Evolutionary conservation across 306 rosid genomes (phyloP), one percentile per base, ranked within the genome.

Genomic region (Crotalaria pallida): DNA sequence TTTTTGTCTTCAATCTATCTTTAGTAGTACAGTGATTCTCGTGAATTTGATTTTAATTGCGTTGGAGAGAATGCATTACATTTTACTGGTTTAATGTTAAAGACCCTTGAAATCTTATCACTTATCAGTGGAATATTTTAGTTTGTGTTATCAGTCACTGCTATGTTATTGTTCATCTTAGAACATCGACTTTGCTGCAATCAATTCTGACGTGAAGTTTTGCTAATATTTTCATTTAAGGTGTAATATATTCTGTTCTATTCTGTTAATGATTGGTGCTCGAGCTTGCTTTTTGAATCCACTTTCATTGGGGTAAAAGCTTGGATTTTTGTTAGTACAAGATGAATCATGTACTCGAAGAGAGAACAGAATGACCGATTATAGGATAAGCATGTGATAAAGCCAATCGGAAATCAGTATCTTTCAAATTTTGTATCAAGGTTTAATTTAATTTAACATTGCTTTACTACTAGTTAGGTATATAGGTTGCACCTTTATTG

Each of bases 31-130:
- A 67, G 63, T 62, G 10, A 31, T 33, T 68, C 67, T 65, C 18
- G 76, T 44, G 33, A 7, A 48, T 62, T 64, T 9, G 26, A 44
- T 72, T 72, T 74, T 15, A 49, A 44, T 62, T 36, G 33, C 50
- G 29, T 34, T 34, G 1, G 75, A 71, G 75, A 51, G 16, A 58
- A 18, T 45, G 51, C 31, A 22, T 10, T 60, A 21, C 22, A 15
- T 26, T 64, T 65, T 31, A 1, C 22, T 66, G 11, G 11, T 52
- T 60, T 72, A 17, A 17, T 33, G 69, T 53, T 58, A 2, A 65
- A 43, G 69, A 60, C 53, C 29, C 13, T 17, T 59, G 0, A 24
- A 65, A 43, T 52, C 43, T 62, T 41, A 40, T 69, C 24, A 60
- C 4, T 62, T 41, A 40, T 69, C 24, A 60, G 2, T 43, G 41